phyloP scores from a whole-genome alignment of 345 rosid genomes.

The Lepidium aucheri region DNA sequence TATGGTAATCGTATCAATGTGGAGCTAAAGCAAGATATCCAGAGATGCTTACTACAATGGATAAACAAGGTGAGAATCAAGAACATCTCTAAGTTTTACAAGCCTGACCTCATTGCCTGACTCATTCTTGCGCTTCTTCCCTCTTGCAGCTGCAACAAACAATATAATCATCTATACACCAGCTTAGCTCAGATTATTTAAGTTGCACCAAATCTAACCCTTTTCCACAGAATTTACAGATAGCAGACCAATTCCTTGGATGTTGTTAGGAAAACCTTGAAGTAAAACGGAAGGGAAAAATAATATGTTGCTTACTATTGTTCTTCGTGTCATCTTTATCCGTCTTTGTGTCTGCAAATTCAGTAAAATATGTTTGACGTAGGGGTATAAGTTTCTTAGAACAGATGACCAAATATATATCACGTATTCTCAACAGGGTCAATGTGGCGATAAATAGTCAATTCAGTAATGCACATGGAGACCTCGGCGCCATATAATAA shows the following conservation, averaged over 20 bases:
- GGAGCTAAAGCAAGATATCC: neutral
- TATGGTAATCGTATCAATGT: neutral
- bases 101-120: constrained; percentile 70
- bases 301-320: constrained; percentile 38
- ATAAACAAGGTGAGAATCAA: neutral
- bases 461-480: neutral
- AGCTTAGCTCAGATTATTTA: neutral
- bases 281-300: neutral
- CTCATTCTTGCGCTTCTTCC: constrained; percentile 84
- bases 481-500: neutral
- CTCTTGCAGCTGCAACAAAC: constrained; percentile 55
- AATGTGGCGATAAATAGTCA: neutral
- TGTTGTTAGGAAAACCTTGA: neutral
- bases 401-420: neutral
- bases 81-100: constrained; percentile 1
- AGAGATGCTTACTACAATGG: neutral
- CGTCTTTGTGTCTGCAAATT: constrained; percentile 54
- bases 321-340: constrained; percentile 82
- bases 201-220: neutral
- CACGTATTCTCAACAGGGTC: neutral
- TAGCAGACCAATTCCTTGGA: neutral
- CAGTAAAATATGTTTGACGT: constrained; percentile 9
- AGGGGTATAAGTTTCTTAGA: neutral
- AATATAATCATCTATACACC: constrained; percentile 1
- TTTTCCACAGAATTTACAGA: neutral